phyloP scores from a whole-genome alignment of 2,329 filamentous ascomycete species.

The Aureobasidium subglaciale region DNA sequence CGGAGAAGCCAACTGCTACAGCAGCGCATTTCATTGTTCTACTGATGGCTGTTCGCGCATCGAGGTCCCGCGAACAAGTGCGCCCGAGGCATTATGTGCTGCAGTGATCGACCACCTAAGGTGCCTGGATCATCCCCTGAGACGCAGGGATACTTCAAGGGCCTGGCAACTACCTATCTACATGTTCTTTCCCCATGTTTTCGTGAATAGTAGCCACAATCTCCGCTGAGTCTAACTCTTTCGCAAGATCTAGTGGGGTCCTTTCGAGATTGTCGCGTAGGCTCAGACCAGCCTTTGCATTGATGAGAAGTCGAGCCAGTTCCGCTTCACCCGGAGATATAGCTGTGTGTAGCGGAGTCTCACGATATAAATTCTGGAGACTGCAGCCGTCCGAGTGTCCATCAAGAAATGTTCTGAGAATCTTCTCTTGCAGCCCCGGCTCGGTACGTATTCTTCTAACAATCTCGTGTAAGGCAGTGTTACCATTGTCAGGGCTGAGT shows the following conservation, averaged over 20 bases:
- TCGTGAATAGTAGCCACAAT: neutral
- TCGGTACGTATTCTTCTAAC: neutral
- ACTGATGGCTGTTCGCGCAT: no score
- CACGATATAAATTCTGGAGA: neutral
- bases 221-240: neutral
- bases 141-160: no score
- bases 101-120: no score
- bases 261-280: neutral
- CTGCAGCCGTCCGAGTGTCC: neutral
- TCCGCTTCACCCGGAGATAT: no score
- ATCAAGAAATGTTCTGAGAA: neutral
- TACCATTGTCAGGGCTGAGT: neutral
- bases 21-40: no score
- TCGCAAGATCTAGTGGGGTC: neutral
- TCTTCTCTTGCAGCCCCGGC: neutral
- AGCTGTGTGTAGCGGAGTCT: neutral
- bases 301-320: neutral
- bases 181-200: no score
- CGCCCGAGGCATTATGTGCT: no score
- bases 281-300: neutral
- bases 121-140: no score
- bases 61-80: no score
- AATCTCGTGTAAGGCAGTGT: neutral
- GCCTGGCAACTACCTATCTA: no score
- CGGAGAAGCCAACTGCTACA: no score